Percentiles rank a stretch among this genome's conserved stretches.
Evolutionary conservation across 2,329 filamentous ascomycete genomes (phyloP).

Genomic region (Pseudohalonectria lignicola): DNA sequence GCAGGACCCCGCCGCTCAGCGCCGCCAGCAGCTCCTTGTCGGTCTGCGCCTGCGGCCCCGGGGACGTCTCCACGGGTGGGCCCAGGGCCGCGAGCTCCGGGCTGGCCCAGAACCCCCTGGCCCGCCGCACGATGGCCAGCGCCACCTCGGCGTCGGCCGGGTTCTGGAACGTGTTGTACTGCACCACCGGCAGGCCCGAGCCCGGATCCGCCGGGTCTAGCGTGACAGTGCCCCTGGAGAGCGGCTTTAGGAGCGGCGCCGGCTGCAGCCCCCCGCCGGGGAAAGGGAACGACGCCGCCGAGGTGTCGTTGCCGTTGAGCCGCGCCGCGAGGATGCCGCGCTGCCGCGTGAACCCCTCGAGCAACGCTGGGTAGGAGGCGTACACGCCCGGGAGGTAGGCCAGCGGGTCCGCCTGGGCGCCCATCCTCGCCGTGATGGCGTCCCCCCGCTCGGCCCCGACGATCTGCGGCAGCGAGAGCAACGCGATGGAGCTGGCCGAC

Average conservation of each 20-base stretch:
- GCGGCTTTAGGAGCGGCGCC: not conserved
- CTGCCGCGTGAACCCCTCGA: not conserved
- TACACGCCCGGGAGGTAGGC: conserved; percentile 1
- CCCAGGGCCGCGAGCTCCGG: not conserved
- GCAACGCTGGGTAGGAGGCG: not conserved
- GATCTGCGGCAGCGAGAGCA: conserved; percentile 1
- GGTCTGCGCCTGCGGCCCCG: not conserved
- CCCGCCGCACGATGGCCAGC: not conserved
- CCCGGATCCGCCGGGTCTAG: not conserved
- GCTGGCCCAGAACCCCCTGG: not conserved
- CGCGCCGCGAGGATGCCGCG: not conserved
- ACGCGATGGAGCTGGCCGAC: conserved; percentile 1
- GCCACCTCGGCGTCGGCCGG: conserved; percentile 3
- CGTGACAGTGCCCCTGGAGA: conserved; percentile 3
- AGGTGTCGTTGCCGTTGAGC: not conserved
- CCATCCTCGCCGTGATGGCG: not conserved
- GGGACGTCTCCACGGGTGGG: conserved; percentile 1
- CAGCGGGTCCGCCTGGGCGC: not conserved
- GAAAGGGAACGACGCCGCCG: conserved; percentile 2
- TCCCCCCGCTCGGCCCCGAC: not conserved
- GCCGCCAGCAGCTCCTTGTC: conserved; percentile 24
- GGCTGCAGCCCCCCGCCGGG: conserved; percentile 1
- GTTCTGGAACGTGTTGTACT: conserved; percentile 4
- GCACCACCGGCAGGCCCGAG: conserved; percentile 1
- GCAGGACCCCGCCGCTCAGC: conserved; percentile 1